A percentile compares a stretch with the other conserved stretches of the same genome.
Conservation (phyloP, 2,329 filamentous ascomycete species). For the Periconia digitata region DNA sequence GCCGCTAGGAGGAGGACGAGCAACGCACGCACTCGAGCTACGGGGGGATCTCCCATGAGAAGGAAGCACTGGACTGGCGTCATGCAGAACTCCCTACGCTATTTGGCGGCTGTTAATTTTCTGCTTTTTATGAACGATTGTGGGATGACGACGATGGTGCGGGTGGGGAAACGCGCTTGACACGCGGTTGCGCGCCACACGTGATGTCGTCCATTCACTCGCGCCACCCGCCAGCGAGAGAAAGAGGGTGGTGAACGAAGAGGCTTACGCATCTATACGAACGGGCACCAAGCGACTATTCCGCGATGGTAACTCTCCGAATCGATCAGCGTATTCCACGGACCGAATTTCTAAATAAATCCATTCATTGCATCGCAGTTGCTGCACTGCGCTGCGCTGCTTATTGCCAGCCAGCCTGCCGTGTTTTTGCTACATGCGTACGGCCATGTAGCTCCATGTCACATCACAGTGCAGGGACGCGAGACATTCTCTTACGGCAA, state of each 20-base stretch:
- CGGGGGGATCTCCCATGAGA: slow-evolving; percentile 18
- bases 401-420: not conserved
- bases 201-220: slow-evolving; percentile 6
- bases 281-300: not conserved
- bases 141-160: slow-evolving; percentile 22
- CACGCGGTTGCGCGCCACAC: too few relatives aligned
- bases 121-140: slow-evolving; percentile 15
- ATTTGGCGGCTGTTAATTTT: too few relatives aligned
- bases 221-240: not conserved
- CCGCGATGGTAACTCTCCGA: not conserved
- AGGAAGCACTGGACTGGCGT: slow-evolving; percentile 28
- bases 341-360: not conserved
- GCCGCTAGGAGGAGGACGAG: not conserved
- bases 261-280: not conserved
- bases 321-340: not conserved
- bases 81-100: slow-evolving; percentile 32
- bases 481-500: too few relatives aligned
- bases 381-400: too few relatives aligned
- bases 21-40: too few relatives aligned
- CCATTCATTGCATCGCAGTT: not conserved
- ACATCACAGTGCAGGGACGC: too few relatives aligned
- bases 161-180: not conserved
- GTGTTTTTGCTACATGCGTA: not conserved
- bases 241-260: not conserved
- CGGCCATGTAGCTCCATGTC: too few relatives aligned